Percentiles rank a stretch among this genome's conserved stretches.
These are phyloP conservation scores for Brassica rapa DNA, from an alignment of 345 rosid species.

Conservation along the genomic window DNA sequence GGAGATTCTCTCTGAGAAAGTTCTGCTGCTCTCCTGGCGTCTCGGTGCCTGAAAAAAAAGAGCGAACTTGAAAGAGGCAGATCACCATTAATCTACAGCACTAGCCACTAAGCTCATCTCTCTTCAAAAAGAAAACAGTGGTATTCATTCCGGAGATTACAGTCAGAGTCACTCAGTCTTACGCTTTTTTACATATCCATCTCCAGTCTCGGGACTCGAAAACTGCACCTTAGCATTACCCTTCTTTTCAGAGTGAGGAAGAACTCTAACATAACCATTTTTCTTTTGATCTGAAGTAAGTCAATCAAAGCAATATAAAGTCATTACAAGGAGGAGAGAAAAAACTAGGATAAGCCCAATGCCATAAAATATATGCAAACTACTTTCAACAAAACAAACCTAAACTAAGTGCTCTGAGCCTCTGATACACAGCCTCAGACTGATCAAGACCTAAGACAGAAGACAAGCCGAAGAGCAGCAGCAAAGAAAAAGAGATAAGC, in stretches of 20 bases:
- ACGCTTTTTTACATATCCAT: constrained; percentile 41
- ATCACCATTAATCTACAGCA: neutral
- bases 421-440: neutral
- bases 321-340: neutral
- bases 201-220: constrained; percentile 38
- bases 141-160: neutral
- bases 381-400: neutral
- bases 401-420: neutral
- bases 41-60: constrained; percentile 56
- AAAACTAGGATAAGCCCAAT: neutral
- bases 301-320: neutral
- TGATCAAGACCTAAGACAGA: neutral
- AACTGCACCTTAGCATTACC: constrained; percentile 32
- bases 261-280: constrained; percentile 12
- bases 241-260: constrained; percentile 32
- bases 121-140: neutral
- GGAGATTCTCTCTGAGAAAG: constrained; percentile 57
- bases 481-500: neutral
- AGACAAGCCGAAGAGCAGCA: neutral
- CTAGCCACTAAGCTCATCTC: too few species aligned
- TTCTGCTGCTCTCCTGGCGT: constrained; percentile 61
- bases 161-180: constrained; percentile 50
- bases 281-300: constrained; percentile 20
- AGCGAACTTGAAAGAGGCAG: constrained; percentile 3
- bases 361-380: neutral